phyloP scores from a whole-genome alignment of 139 green algal genomes.

The Chlorella sp. region DNA sequence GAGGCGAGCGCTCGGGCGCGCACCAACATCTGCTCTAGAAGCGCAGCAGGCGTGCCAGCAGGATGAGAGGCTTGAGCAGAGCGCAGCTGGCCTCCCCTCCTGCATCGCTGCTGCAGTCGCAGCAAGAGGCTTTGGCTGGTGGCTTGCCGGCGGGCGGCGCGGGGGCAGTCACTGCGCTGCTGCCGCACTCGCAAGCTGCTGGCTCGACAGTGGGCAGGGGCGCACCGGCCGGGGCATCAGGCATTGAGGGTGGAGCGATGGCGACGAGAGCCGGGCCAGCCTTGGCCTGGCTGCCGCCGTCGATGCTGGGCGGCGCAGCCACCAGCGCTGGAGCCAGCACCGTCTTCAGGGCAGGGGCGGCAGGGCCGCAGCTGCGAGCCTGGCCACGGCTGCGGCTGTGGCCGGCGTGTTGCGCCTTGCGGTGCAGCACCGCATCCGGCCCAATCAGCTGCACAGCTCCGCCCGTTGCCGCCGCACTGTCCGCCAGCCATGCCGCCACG shows the following conservation, averaged over 20 bases:
- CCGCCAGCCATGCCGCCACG: not conserved
- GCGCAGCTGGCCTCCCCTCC: not conserved
- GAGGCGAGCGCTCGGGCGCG: too few relatives aligned
- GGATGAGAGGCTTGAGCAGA: not conserved
- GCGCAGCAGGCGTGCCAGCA: not conserved
- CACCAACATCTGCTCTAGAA: not conserved
- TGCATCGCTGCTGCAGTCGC: not conserved
- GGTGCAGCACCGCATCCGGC: not conserved
- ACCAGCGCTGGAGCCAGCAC: too few relatives aligned
- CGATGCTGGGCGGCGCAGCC: too few relatives aligned
- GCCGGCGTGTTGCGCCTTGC: too few relatives aligned
- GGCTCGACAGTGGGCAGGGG: too few relatives aligned
- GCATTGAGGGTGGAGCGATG: too few relatives aligned
- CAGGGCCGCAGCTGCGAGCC: not conserved
- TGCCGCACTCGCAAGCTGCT: not conserved
- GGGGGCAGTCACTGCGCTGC: not conserved
- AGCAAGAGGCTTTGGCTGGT: not conserved
- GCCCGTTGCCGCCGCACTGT: not conserved
- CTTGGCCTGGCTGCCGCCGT: too few relatives aligned
- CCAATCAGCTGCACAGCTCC: not conserved
- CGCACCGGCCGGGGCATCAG: too few relatives aligned
- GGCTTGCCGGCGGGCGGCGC: not conserved
- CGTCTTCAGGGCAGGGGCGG: not conserved
- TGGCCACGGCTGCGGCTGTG: not conserved
- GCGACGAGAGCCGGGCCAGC: too few relatives aligned